Evolutionary conservation across 192 early-diverging fungal species (phyloP).

Genomic region (Pilobolus umbonatus): DNA sequence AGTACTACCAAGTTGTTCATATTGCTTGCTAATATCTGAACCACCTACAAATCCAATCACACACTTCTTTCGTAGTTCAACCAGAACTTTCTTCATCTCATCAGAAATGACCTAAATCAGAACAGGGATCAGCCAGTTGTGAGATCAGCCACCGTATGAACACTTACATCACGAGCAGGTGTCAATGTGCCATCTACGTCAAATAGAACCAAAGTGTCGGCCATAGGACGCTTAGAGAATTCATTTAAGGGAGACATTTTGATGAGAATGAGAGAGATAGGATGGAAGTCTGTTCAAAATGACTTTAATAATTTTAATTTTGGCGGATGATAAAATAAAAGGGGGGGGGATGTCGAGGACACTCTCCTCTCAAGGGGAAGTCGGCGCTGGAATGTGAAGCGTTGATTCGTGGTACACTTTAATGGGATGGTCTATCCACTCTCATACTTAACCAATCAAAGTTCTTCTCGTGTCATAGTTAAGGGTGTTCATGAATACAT

Average conservation of each 20-base stretch:
- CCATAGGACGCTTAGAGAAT: slow-evolving; percentile 58
- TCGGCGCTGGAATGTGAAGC: too few species aligned
- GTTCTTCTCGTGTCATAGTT: too few species aligned
- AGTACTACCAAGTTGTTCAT: slow-evolving; percentile 87
- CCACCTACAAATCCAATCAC: slow-evolving; percentile 98
- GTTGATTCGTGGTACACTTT: too few species aligned
- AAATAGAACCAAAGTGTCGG: slow-evolving; percentile 86
- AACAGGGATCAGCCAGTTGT: background rate
- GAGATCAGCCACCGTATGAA: background rate
- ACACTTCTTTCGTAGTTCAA: slow-evolving; percentile 78
- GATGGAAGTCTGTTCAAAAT: too few species aligned
- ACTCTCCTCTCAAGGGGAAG: too few species aligned
- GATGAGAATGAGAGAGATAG: slow-evolving; percentile 3
- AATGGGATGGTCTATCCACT: too few species aligned
- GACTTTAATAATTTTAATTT: too few species aligned
- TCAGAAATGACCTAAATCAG: slow-evolving; percentile 62
- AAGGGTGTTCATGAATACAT: too few species aligned
- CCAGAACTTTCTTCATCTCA: slow-evolving; percentile 73
- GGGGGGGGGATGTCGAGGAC: too few species aligned
- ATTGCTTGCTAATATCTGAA: slow-evolving; percentile 89
- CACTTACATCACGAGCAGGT: slow-evolving; percentile 82
- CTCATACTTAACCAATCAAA: too few species aligned
- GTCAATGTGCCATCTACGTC: slow-evolving; percentile 98
- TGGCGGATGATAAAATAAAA: too few species aligned
- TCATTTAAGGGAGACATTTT: slow-evolving; percentile 17